Conservation (phyloP, 2,329 filamentous ascomycete genomes). For the Pseudopithomyces maydicus region DNA sequence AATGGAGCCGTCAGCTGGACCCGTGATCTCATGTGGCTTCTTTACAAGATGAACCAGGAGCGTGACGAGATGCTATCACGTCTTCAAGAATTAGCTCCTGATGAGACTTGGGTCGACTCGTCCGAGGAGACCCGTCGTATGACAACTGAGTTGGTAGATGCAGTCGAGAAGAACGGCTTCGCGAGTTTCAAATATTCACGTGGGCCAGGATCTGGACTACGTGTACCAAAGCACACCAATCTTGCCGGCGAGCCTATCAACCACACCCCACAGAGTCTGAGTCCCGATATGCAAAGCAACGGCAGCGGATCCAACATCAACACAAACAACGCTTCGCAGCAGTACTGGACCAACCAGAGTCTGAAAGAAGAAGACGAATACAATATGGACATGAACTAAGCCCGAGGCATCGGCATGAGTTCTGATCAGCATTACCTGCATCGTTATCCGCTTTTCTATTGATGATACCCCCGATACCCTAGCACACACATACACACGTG, state of each 20-base stretch:
- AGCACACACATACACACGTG: constrained; percentile 35
- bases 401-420: constrained; percentile 12
- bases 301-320: constrained; percentile 62
- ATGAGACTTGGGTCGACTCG: constrained; percentile 48
- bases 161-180: constrained; percentile 78
- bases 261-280: constrained; percentile 63
- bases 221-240: constrained; percentile 93
- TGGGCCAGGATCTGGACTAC: constrained; percentile 79
- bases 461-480: constrained; percentile 36
- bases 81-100: constrained; percentile 54
- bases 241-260: constrained; percentile 78
- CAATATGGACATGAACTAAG: constrained; percentile 69
- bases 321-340: constrained; percentile 47
- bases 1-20: constrained; percentile 98
- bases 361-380: constrained; percentile 96
- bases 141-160: constrained; percentile 89
- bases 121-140: constrained; percentile 94
- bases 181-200: constrained; percentile 84
- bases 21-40: constrained; percentile 95
- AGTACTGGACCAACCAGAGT: constrained; percentile 61
- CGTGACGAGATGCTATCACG: constrained; percentile 81
- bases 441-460: constrained; percentile 28
- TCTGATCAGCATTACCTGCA: constrained; percentile 19
- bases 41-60: constrained; percentile 85
- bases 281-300: constrained; percentile 65